Percentiles rank a stretch among this genome's conserved stretches.
Conservation (phyloP, 106 monocot genomes). For the Dioscorea zingiberensis region DNA sequence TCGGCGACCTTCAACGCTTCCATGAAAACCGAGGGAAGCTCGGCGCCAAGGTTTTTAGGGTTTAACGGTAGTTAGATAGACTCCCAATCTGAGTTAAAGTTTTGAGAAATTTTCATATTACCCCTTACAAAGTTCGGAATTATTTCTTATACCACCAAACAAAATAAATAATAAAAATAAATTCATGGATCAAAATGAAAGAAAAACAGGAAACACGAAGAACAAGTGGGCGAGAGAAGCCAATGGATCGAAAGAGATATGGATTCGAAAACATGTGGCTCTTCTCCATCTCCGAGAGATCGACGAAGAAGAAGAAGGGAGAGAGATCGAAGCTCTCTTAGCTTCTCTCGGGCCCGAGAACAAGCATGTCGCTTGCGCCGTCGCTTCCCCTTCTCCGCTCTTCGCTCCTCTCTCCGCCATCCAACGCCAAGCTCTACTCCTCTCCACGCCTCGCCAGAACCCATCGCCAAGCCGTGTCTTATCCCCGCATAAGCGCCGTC, state of each 20-base stretch:
- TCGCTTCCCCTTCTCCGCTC: slow-evolving; percentile 15
- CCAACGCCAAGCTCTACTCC: slow-evolving; percentile 23
- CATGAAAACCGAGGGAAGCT: slow-evolving; percentile 18
- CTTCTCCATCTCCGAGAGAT: not conserved
- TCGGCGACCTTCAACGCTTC: slow-evolving; percentile 47
- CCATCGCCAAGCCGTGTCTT: slow-evolving; percentile 5
- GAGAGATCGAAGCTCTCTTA: not conserved
- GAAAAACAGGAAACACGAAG: too few relatives aligned
- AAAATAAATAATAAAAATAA: too few relatives aligned
- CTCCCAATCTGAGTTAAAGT: too few relatives aligned
- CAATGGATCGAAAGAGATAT: too few relatives aligned
- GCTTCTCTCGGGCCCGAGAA: not conserved
- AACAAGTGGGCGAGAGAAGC: too few relatives aligned
- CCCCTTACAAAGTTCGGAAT: too few relatives aligned
- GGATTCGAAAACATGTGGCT: not conserved
- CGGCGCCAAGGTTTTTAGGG: too few relatives aligned
- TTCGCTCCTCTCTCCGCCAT: slow-evolving; percentile 33
- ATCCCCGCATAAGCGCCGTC: slow-evolving; percentile 53
- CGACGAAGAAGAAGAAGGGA: not conserved
- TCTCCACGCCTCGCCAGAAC: slow-evolving; percentile 1
- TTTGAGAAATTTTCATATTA: too few relatives aligned
- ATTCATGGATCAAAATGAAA: too few relatives aligned
- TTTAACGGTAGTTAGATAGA: too few relatives aligned
- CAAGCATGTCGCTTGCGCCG: not conserved
- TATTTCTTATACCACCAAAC: too few relatives aligned